These are phyloP conservation scores for Alternaria sp. DNA, from an alignment of 2,329 filamentous ascomycete genomes.

Conservation along the genomic window DNA sequence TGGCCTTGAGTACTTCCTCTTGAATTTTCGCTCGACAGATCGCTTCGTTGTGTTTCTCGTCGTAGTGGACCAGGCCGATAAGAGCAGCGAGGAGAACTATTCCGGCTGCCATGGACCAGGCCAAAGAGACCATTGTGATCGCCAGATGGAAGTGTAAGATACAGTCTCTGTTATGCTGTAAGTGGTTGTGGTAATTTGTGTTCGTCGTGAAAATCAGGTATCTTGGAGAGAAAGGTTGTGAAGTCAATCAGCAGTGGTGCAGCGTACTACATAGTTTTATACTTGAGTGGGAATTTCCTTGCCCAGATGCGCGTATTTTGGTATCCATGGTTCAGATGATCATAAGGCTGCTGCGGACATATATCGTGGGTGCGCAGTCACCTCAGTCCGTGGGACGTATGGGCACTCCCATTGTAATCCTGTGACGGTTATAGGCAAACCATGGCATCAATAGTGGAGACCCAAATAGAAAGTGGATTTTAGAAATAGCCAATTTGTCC, in stretches of 20 bases:
- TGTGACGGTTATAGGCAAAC: background rate
- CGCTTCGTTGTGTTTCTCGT: background rate
- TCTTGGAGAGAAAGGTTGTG: background rate
- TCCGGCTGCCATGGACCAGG: background rate
- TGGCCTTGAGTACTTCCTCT: background rate
- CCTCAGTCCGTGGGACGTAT: background rate
- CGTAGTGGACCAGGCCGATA: background rate
- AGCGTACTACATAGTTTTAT: background rate
- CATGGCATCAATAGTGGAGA: background rate
- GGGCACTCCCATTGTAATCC: background rate
- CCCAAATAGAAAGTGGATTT: background rate
- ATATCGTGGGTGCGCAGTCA: background rate
- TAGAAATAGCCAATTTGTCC: background rate
- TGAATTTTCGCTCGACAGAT: background rate
- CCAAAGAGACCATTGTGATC: background rate
- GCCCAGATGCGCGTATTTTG: background rate
- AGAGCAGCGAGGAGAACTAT: background rate
- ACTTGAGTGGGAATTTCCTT: background rate
- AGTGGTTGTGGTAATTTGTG: background rate
- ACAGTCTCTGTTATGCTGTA: background rate
- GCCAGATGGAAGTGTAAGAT: background rate
- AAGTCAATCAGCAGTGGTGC: background rate
- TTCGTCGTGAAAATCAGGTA: background rate
- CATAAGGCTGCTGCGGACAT: background rate
- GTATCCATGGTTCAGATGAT: background rate